phyloP scores from a whole-genome alignment of 495 filamentous ascomycete genomes.

The Penicillium canescens region DNA sequence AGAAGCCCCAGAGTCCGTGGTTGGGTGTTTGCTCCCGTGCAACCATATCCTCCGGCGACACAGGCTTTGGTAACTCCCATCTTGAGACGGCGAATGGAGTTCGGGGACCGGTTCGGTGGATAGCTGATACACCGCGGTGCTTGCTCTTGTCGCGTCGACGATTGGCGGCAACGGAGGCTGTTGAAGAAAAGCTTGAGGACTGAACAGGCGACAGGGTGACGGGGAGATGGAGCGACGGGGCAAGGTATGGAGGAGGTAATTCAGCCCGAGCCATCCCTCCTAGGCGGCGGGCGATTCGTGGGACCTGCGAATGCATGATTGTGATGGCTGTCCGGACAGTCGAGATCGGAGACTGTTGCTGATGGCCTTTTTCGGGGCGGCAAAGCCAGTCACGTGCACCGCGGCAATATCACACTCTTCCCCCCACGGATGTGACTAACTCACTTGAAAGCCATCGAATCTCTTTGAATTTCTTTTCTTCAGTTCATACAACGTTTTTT shows the following conservation, averaged over 20 bases:
- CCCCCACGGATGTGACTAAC: too few species aligned
- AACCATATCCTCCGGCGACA: conserved; percentile 46
- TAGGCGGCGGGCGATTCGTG: conserved; percentile 6
- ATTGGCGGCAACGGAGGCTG: conserved; percentile 31
- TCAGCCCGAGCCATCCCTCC: conserved; percentile 34
- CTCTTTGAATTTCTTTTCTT: background rate
- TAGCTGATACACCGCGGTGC: conserved; percentile 73
- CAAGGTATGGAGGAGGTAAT: conserved; percentile 45
- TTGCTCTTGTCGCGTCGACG: conserved; percentile 45
- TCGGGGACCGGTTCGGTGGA: conserved; percentile 74
- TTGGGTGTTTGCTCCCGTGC: conserved; percentile 54
- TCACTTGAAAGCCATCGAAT: background rate
- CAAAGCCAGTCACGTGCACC: conserved; percentile 18
- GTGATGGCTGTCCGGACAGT: conserved; percentile 12
- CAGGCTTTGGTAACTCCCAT: conserved; percentile 73
- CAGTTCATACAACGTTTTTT: too few species aligned
- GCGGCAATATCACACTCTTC: background rate
- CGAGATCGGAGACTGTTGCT: conserved; percentile 6
- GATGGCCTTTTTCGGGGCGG: conserved; percentile 21
- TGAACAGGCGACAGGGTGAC: conserved; percentile 33
- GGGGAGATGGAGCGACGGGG: conserved; percentile 45
- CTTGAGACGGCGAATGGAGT: conserved; percentile 68
- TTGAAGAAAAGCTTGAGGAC: conserved; percentile 48
- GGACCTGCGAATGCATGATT: conserved; percentile 43
- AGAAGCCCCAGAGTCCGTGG: conserved; percentile 95